These are phyloP conservation scores for Dendrobium officinale DNA, from an alignment of 106 monocot genomes.

Conservation along the genomic window DNA sequence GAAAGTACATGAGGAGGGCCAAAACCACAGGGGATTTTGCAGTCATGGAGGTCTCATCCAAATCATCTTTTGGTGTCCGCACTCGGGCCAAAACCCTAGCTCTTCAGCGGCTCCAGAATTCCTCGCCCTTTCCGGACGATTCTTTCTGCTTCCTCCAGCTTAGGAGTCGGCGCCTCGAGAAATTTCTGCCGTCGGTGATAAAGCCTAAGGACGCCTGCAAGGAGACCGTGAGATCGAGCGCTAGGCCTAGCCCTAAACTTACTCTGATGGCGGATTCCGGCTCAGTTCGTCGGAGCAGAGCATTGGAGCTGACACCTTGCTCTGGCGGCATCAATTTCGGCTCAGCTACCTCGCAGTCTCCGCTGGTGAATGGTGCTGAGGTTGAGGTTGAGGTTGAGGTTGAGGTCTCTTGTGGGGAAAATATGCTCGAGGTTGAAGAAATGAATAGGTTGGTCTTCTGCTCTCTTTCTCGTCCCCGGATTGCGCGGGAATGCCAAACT, in stretches of 20 bases:
- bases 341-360: background rate
- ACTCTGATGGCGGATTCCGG: background rate
- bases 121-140: background rate
- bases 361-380: conserved; percentile 2
- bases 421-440: conserved; percentile 15
- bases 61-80: conserved; percentile 36
- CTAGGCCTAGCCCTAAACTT: conserved; percentile 5
- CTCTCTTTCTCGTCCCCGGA: background rate
- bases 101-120: conserved; percentile 28
- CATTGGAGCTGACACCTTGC: background rate
- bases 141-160: conserved; percentile 35
- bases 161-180: conserved; percentile 51
- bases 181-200: conserved; percentile 9
- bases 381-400: background rate
- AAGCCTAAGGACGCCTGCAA: background rate
- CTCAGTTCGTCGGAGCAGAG: background rate
- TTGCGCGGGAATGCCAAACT: background rate
- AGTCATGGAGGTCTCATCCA: conserved; percentile 37
- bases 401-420: conserved; percentile 24
- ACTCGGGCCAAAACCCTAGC: conserved; percentile 54
- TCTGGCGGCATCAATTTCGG: background rate
- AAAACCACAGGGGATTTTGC: conserved; percentile 37
- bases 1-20: conserved; percentile 44
- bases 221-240: background rate
- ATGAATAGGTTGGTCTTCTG: background rate